Evolutionary conservation across 805 yeast species (phyloP), one percentile per base, ranked within the genome.

Genomic region (Wickerhamiella kurtzmanii): DNA sequence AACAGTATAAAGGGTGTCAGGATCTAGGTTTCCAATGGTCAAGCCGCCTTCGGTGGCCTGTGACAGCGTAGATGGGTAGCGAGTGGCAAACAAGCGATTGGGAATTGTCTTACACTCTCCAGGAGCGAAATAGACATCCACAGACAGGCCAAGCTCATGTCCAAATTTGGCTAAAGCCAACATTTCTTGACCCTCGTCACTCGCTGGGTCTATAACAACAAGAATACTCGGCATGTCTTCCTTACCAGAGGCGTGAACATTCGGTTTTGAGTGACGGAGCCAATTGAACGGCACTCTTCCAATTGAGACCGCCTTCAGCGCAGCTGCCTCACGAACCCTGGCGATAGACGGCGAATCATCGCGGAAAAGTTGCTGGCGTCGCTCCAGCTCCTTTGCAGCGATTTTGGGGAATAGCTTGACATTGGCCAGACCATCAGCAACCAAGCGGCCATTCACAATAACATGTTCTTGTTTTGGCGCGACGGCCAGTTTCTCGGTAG

Each of bases 121-220:
- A 2, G 53, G 51, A 2, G 52, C 22, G 77, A 56, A 20, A 66
- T 60, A 28, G 62, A 60, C 6, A 80, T 51, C 53, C n/a, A 67
- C 60, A 15, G 16, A 16, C 17, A 52, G 8, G 67, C 54, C 53
- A 13, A 38, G 25, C 3, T 57, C 32, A 56, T 16, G 2, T 63
- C 57, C 52, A 17, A 46, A 43, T 18, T 54, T 50, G 17, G 65
- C 50, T 16, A 82, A 59, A 0, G 80, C 65, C 0, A 81, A 54
- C 6, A 77, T 56, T 43, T 73, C 75, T 56, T 85, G 97, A 0
- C 94, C 73, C 15, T 65, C 56, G 53, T 82, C 88, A 49, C 75
- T 73, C 1, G 77, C 61, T 1, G 97, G 96, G 59, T 92, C 87
- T 37, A 84, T 56, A 1, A 82, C 62, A 0, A 44, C 21, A 3